These are phyloP conservation scores for Chytriomyces sp. DNA, from an alignment of 192 early-diverging fungal genomes.

Conservation along the genomic window DNA sequence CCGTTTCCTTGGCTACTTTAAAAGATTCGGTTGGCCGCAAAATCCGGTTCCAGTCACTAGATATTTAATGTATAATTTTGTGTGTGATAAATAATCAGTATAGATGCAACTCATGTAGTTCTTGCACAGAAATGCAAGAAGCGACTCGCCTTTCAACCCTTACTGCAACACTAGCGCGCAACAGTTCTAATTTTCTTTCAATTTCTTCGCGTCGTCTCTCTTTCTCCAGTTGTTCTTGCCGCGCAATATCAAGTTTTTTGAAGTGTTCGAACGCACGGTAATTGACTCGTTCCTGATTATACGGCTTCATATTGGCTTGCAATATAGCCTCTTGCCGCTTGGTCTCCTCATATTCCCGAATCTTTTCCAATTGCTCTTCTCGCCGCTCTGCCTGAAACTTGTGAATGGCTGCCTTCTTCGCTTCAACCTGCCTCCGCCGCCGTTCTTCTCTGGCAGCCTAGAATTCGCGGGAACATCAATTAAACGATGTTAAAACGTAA, in stretches of 20 bases:
- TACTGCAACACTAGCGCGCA: constrained; percentile 4
- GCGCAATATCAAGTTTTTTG: constrained; percentile 7
- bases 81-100: too few relatives aligned
- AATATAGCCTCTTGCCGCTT: neutral
- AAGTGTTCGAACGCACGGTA: neutral
- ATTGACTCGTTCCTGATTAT: constrained; percentile 2
- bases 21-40: constrained; percentile 21
- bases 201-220: neutral
- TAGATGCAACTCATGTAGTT: too few relatives aligned
- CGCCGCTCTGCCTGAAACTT: constrained; percentile 16
- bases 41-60: constrained; percentile 28
- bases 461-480: neutral
- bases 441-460: neutral
- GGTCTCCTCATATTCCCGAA: constrained; percentile 5
- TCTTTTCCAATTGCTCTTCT: neutral
- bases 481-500: neutral
- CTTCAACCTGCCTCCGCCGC: neutral
- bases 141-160: neutral
- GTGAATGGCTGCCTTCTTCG: neutral
- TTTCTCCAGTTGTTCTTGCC: neutral
- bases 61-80: neutral
- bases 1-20: constrained; percentile 12
- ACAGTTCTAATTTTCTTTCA: constrained; percentile 24
- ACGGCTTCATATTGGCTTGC: neutral
- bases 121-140: neutral